Evolutionary conservation across 2,329 filamentous ascomycete genomes (phyloP).

Genomic region (Fusarium xylarioides): DNA sequence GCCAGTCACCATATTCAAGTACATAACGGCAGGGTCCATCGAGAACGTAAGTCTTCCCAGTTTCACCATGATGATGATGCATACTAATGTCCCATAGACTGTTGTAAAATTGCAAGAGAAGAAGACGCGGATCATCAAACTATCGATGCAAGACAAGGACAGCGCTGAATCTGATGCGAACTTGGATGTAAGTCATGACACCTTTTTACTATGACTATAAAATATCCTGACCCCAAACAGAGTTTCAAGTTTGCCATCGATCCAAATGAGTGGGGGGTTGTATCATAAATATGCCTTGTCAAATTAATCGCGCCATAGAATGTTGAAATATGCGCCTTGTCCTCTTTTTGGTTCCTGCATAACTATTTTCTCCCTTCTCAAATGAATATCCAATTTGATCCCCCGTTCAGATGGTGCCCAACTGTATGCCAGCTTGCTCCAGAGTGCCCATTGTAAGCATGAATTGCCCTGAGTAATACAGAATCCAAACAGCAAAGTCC

Average conservation of each 20-base stretch:
- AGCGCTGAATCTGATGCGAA: not conserved
- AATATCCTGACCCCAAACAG: fast-evolving
- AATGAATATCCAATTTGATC: not conserved
- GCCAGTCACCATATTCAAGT: not conserved
- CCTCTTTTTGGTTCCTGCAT: fast-evolving
- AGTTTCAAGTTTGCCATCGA: constrained; percentile 7
- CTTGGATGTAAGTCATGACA: not conserved
- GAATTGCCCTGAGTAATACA: not conserved
- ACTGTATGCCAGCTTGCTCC: not conserved
- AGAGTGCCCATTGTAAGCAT: not conserved
- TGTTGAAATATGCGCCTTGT: not conserved
- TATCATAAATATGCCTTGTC: not conserved
- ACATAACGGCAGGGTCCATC: not conserved
- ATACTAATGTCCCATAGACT: fast-evolving
- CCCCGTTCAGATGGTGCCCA: not conserved
- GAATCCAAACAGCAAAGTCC: not conserved
- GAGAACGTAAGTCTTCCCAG: not conserved
- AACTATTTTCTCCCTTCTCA: fast-evolving
- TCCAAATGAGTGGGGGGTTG: not conserved
- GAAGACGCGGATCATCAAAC: constrained; percentile 1
- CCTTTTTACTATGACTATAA: fast-evolving
- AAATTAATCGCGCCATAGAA: not conserved
- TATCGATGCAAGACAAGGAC: constrained; percentile 12
- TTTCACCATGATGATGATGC: fast-evolving
- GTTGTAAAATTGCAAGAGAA: not conserved